Evolutionary conservation across 2,329 filamentous ascomycete genomes (phyloP), one percentile per base, ranked within the genome.

Genomic region (Huntiella savannae): DNA sequence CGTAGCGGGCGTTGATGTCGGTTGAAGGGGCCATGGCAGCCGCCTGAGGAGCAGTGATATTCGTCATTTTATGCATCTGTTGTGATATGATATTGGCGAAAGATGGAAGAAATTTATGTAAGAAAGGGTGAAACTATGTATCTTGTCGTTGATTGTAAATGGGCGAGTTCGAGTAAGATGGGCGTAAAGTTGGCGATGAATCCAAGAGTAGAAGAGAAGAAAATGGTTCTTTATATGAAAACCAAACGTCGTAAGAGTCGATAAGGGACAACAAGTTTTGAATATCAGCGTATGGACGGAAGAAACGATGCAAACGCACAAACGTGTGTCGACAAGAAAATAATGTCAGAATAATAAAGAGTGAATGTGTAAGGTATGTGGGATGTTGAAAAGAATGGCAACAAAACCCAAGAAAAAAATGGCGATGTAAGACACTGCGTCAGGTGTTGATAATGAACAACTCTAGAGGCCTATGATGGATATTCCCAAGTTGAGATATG

Each of bases 1-100:
- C 46, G 8, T 45, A 13, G 13, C 45, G 37, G 33, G 38, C 19
- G 15, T 19, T 36, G 13, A 43, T 6, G 40, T 45, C 37, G 11
- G 47, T 37, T 11, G 45, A 37, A 13, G 47, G 34, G 15, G 47
- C 42, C 17, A 45, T 42, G 32, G 47, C 36, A 22, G 35, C 41
- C 15, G 46, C 28, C n/a, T 40, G 32, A 22, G 41, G 41, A 33
- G 22, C 22, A n/a, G 16, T 19, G 15, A 43, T 22, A 22, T 36
- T n/a, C 28, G 35, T 39, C 43, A 45, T 45, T 40, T 19, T 45
- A 37, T 8, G 10, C 19, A 10, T 45, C 11, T 34, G 17, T 38
- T 11, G 33, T 28, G 34, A 35, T 19, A 38, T 16, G 17, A 12
- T 8, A 38, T 13, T 40, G 37, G 5, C 15, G 37, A 16, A 12